Evolutionary conservation across 352 stramenopile genomes (phyloP), one percentile per base, ranked within the genome.

Genomic region (Globisporangium alternatum): DNA sequence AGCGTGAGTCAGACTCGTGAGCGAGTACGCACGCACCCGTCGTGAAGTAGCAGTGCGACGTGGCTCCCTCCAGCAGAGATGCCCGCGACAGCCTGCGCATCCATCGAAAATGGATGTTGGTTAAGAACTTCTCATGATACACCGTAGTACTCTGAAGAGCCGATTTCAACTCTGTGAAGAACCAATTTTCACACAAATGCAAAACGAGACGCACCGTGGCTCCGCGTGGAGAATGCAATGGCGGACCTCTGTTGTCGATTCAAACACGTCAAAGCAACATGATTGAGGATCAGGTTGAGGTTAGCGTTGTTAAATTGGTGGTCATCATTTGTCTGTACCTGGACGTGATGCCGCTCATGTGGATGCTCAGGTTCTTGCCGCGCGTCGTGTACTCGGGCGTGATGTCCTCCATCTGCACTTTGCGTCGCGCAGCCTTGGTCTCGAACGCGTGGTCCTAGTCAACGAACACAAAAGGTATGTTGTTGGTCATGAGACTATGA

Each of bases 11-110:
- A 21, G 9, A 21, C n/a, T n/a, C n/a, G 22, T 44, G 53, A 47
- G 33, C 28, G 5, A 33, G 10, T 1, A 5, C 28, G 55, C 3
- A 44, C 49, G 12, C 81, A 93, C 70, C 91, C 91, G 39, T 89
- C 72, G 57, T 97, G 81, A 30, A 96, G 72, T 48, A 97, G 64
- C 13, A 96, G 67, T 17, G 81, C 83, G 17, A 83, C 88, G 69
- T 98, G 93, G 19, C 88, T 91, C 2, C 76, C 77, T 17, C 93
- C 92, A 1, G 82, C 90, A 15, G 86, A 74, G 37, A 98, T 76
- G 33, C 77, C 72, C 25, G 86, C 66, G 4, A 89, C 81, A 13
- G 87, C 77, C 75, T 93, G 60, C 25, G 17, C 21, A 7, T 39
- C 37, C 12, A 39, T 12, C 9, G 33, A 39, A 39, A 12, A 12